Evolutionary conservation across 2,329 filamentous ascomycete species (phyloP).

Genomic region (Acephala macrosclerotiorum): DNA sequence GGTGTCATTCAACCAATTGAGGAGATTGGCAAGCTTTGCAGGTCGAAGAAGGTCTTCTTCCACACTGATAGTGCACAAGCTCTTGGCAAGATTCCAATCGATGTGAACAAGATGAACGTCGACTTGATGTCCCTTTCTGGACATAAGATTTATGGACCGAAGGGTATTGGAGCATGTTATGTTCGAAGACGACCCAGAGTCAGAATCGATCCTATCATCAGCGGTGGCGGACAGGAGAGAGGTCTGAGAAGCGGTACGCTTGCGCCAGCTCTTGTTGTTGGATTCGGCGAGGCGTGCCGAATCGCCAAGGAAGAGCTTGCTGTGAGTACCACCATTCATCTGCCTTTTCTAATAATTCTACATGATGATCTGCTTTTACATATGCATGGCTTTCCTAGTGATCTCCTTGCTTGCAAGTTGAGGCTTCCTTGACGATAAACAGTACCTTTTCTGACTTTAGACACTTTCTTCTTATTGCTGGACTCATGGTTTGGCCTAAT

Average conservation of each 20-base stretch:
- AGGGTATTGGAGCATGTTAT: conserved; percentile 96
- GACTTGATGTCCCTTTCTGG: conserved; percentile 99
- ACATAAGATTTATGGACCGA: conserved; percentile 98
- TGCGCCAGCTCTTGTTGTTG: conserved; percentile 86
- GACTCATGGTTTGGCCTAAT: conserved; percentile 7
- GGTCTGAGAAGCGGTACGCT: conserved; percentile 94
- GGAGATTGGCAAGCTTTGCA: conserved; percentile 91
- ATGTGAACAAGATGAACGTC: conserved; percentile 97
- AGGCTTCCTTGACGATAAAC: conserved; percentile 45
- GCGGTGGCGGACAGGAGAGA: conserved; percentile 93
- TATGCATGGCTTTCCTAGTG: conserved; percentile 93
- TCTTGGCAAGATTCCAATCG: conserved; percentile 96
- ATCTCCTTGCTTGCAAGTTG: conserved; percentile 51
- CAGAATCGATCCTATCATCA: conserved; percentile 94
- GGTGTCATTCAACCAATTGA: conserved; percentile 97
- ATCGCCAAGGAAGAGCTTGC: conserved; percentile 89
- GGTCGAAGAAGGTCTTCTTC: conserved; percentile 94
- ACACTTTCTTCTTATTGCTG: conserved; percentile 37
- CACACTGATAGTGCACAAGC: conserved; percentile 97
- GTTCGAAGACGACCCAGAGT: conserved; percentile 92
- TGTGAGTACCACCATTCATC: conserved; percentile 63
- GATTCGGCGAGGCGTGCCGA: conserved; percentile 94
- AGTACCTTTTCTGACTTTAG: conserved; percentile 42
- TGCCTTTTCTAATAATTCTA: conserved; percentile 27
- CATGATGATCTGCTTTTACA: conserved; percentile 83